Evolutionary conservation across 2,329 filamentous ascomycete genomes (phyloP).

Genomic region (Lasiodiplodia gonubiensis): DNA sequence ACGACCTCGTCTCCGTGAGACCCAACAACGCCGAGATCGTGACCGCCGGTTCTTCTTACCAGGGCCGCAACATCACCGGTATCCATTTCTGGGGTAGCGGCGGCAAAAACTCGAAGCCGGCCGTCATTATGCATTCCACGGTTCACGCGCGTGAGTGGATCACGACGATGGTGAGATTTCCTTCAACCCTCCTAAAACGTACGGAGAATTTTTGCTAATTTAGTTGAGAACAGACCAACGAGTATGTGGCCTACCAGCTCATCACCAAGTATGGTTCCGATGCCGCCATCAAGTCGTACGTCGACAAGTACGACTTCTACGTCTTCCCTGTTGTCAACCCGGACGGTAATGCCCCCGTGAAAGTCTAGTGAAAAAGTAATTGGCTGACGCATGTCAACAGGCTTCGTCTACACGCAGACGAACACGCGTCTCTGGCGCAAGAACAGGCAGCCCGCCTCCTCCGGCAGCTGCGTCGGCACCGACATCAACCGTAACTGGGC

Average conservation of each 20-base stretch:
- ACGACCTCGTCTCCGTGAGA: slow-evolving; percentile 42
- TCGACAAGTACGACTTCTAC: slow-evolving; percentile 70
- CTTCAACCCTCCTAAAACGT: background rate
- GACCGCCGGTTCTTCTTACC: slow-evolving; percentile 40
- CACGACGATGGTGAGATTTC: slow-evolving; percentile 37
- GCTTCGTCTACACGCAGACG: slow-evolving; percentile 47
- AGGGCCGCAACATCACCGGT: slow-evolving; percentile 42
- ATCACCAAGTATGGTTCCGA: slow-evolving; percentile 44
- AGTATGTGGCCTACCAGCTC: slow-evolving; percentile 46
- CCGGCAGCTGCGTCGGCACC: slow-evolving; percentile 42
- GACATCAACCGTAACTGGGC: slow-evolving; percentile 51
- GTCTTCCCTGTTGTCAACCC: slow-evolving; percentile 54
- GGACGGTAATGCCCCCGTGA: slow-evolving; percentile 57
- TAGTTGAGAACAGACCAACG: slow-evolving; percentile 26
- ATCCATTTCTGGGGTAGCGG: slow-evolving; percentile 48
- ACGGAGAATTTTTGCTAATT: background rate
- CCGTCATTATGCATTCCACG: slow-evolving; percentile 46
- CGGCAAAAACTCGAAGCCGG: slow-evolving; percentile 45
- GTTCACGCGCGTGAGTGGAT: slow-evolving; percentile 49
- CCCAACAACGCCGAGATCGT: slow-evolving; percentile 43
- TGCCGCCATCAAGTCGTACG: slow-evolving; percentile 45
- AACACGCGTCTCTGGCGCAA: slow-evolving; percentile 48
- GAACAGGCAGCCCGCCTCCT: slow-evolving; percentile 42
- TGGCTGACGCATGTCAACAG: slow-evolving; percentile 22
- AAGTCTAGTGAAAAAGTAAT: slow-evolving; percentile 30